Conservation (phyloP, 1,284 basidiomycete species). For the Ceratobasidium papillatum region DNA sequence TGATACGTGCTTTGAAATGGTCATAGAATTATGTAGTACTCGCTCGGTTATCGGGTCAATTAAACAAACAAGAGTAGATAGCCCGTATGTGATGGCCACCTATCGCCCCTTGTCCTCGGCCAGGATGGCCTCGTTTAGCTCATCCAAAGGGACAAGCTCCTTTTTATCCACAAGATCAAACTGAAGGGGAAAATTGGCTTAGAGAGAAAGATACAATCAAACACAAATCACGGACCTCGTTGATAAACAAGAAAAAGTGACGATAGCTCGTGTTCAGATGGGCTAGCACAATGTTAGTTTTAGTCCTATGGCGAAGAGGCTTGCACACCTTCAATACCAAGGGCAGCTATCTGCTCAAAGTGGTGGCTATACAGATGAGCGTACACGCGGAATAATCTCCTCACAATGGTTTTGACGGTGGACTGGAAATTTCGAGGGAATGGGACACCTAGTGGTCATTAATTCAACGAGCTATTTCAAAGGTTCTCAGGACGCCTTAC, state of each 20-base stretch:
- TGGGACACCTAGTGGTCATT: constrained; percentile 70
- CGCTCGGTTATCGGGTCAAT: background rate
- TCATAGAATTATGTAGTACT: constrained; percentile 1
- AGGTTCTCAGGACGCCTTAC: constrained; percentile 54
- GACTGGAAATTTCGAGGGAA: constrained; percentile 93
- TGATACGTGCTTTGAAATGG: background rate
- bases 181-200: constrained; percentile 55
- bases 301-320: background rate
- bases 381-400: constrained; percentile 95
- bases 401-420: constrained; percentile 90
- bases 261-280: constrained; percentile 99
- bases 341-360: constrained; percentile 97
- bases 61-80: constrained; percentile 8
- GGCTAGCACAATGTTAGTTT: constrained; percentile 61
- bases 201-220: background rate
- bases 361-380: constrained; percentile 99
- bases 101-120: constrained; percentile 70
- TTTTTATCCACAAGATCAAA: constrained; percentile 98
- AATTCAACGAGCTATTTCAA: background rate
- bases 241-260: constrained; percentile 97
- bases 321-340: constrained; percentile 91
- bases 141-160: constrained; percentile 94
- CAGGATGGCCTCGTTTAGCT: constrained; percentile 95
- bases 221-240: constrained; percentile 69
- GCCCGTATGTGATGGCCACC: background rate